Evolutionary conservation across 2,329 filamentous ascomycete genomes (phyloP), one percentile per base, ranked within the genome.

Genomic region (Cytospora piceae): DNA sequence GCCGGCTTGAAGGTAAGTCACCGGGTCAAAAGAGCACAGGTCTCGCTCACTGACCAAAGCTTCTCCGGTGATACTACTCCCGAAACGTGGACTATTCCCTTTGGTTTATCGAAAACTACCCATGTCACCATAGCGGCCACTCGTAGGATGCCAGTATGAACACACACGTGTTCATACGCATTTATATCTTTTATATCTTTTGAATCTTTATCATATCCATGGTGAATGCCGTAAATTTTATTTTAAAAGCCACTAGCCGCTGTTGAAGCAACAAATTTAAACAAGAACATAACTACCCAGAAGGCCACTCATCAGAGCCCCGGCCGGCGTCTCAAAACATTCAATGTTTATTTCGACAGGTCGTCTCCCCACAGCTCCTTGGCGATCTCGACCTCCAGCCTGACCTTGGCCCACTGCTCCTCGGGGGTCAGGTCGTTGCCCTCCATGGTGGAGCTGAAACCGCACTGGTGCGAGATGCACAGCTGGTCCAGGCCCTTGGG

Each of bases 361-460:
- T 85, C 82, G 0, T 81, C 77, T 0, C 82, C 82, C 84, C 84
- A 87, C 56, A 86, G 76, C 73, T 83, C 74, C 77, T 84, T 85
- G 2, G 84, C 84, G 72, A 87, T 85, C 71, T 85, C 82, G 0
- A 84, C 81, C 74, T 84, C 79, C 24, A 85, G 73, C 63, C 79
- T 75, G 9, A 86, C 75, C 79, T 87, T 87, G 3, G 80, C 83
- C 84, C 83, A 86, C 73, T 86, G 83, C 77, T 86, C 79, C 66
- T 85, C 83, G 73, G 85, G 81, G 14, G 75, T 81, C 69, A 87
- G 75, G 67, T 85, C 80, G 67, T 86, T 85, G 46, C 84, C 84
- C 75, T 87, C 84, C 64, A 80, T 79, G 7, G 83, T 86, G n/a
- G 79, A 82, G 70, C 79, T 82, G 72, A 86, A 86, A 4, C 84